phyloP scores from a whole-genome alignment of 331 rosid species.

The Erythrophleum ivorense region DNA sequence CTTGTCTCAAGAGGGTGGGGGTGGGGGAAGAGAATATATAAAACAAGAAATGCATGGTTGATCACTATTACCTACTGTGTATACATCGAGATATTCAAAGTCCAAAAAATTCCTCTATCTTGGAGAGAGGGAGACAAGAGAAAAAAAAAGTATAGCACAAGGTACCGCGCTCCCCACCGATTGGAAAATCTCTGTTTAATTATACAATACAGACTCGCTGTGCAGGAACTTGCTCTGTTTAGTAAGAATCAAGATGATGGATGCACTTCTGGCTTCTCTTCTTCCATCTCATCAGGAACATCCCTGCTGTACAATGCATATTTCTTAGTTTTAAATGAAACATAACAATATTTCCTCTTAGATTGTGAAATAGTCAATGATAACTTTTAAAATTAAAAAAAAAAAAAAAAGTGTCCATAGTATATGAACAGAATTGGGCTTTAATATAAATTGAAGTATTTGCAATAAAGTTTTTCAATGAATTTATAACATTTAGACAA shows the following conservation, averaged over 20 bases:
- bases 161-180: constrained; percentile 27
- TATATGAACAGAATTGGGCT: background rate
- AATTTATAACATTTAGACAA: background rate
- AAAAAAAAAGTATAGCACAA: constrained; percentile 7
- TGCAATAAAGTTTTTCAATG: background rate
- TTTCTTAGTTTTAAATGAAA: constrained; percentile 34
- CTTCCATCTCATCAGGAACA: constrained; percentile 67
- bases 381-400: background rate
- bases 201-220: background rate
- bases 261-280: constrained; percentile 51
- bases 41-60: background rate
- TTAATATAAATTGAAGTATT: background rate
- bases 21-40: background rate
- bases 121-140: background rate
- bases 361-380: background rate
- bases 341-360: constrained; percentile 3
- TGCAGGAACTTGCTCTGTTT: constrained; percentile 26
- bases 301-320: constrained; percentile 51
- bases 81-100: constrained; percentile 35
- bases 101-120: constrained; percentile 17
- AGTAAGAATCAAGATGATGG: constrained; percentile 33
- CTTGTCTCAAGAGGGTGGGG: background rate
- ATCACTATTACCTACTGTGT: constrained; percentile 20
- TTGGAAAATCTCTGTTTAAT: background rate
- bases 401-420: background rate